Percentiles rank a stretch among this genome's conserved stretches.
Evolutionary conservation across 2,329 filamentous ascomycete genomes (phyloP).

Genomic region (Monosporascus ibericus): DNA sequence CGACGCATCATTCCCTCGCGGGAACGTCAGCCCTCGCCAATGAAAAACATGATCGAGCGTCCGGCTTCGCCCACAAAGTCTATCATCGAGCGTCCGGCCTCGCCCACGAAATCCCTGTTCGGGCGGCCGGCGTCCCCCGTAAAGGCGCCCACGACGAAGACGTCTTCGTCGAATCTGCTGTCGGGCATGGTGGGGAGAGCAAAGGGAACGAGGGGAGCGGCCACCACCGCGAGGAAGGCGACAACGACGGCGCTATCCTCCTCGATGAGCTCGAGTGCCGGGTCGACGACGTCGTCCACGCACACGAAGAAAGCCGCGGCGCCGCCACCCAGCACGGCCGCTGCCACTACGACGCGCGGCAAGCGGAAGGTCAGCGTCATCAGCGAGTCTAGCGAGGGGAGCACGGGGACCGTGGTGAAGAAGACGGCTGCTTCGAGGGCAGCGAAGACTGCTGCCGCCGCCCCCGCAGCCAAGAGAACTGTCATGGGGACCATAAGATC

Average conservation of each 20-base stretch:
- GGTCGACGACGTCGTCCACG: constrained; percentile 23
- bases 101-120: constrained; percentile 54
- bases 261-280: constrained; percentile 32
- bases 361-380: constrained; percentile 49
- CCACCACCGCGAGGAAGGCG: constrained; percentile 39
- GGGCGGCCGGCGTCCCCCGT: constrained; percentile 26
- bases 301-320: constrained; percentile 30
- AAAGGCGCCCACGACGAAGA: constrained; percentile 33
- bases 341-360: constrained; percentile 38
- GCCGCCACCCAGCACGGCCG: constrained; percentile 28
- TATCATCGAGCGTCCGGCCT: constrained; percentile 48
- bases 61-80: constrained; percentile 59
- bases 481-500: constrained; percentile 48
- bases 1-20: constrained; percentile 57
- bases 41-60: constrained; percentile 50
- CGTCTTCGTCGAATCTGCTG: constrained; percentile 35
- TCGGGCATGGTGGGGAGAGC: constrained; percentile 56
- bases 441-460: constrained; percentile 25
- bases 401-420: constrained; percentile 58
- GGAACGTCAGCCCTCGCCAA: constrained; percentile 39
- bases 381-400: constrained; percentile 59
- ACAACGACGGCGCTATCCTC: constrained; percentile 40
- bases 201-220: constrained; percentile 42
- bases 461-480: constrained; percentile 41
- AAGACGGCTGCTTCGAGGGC: constrained; percentile 31